phyloP scores from a whole-genome alignment of 805 yeast species.

The Metschnikowia bowlesiae region DNA sequence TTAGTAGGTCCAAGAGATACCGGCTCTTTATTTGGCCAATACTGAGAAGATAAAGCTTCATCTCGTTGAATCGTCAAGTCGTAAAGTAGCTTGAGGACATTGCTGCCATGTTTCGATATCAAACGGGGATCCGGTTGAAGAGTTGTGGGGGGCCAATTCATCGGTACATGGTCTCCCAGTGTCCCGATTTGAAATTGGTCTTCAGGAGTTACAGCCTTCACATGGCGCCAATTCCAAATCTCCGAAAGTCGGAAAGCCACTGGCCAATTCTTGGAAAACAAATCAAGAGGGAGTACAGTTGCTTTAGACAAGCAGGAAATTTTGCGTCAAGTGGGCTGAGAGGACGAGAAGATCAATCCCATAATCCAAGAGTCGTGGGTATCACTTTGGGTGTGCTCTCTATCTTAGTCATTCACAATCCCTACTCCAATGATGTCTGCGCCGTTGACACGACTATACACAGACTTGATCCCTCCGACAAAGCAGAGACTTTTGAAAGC shows the following conservation, averaged over 20 bases:
- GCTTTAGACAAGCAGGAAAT: background rate
- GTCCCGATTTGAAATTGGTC: background rate
- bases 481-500: slow-evolving; percentile 65
- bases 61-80: background rate
- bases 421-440: slow-evolving; percentile 7
- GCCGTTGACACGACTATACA: slow-evolving; percentile 24
- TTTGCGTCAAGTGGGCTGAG: background rate
- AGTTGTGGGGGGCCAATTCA: background rate
- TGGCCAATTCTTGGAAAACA: background rate
- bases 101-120: background rate
- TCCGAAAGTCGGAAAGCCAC: background rate
- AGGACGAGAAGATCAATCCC: background rate
- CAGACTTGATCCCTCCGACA: slow-evolving; percentile 40
- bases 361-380: slow-evolving; percentile 1
- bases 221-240: background rate
- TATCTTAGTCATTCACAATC: slow-evolving; percentile 1
- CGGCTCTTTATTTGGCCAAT: background rate
- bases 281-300: background rate
- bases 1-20: background rate
- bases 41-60: background rate
- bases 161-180: background rate
- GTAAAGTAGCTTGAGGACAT: background rate
- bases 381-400: slow-evolving; percentile 9
- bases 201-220: background rate
- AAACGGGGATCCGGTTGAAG: background rate